Evolutionary conservation across 768 basidiomycete genomes (phyloP).

Genomic region (Termitomyces sp.): DNA sequence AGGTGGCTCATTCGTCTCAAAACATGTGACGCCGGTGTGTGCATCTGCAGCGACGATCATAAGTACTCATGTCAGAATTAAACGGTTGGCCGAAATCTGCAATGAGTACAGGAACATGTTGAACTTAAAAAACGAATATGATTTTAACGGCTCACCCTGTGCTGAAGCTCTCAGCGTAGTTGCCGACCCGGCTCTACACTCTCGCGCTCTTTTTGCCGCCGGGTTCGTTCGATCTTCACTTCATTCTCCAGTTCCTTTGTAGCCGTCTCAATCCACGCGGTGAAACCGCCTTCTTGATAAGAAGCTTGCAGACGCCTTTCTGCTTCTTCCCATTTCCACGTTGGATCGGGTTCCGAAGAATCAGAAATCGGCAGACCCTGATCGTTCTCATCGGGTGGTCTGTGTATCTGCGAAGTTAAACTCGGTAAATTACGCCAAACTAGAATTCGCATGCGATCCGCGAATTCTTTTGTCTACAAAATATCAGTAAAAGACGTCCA

Average conservation of each 20-base stretch:
- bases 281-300: conserved; percentile 54
- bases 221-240: conserved; percentile 39
- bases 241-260: conserved; percentile 55
- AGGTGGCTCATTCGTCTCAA: too few species aligned
- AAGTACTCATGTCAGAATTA: neutral
- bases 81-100: neutral
- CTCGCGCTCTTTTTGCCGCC: conserved; percentile 21
- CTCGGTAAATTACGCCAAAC: conserved; percentile 42
- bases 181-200: neutral
- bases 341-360: conserved; percentile 16
- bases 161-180: neutral
- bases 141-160: neutral
- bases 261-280: conserved; percentile 49
- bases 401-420: conserved; percentile 47
- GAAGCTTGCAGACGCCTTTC: conserved; percentile 48
- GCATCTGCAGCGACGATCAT: too few species aligned
- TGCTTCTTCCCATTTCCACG: conserved; percentile 50
- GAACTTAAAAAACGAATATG: too few species aligned
- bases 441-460: conserved; percentile 44
- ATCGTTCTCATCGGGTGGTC: conserved; percentile 29
- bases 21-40: too few species aligned
- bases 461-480: conserved; percentile 53
- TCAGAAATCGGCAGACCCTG: conserved; percentile 8
- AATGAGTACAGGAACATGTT: neutral
- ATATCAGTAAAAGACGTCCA: neutral